These are phyloP conservation scores for Ascochyta rabiei DNA, from an alignment of 2,329 filamentous ascomycete genomes.

Conservation along the genomic window DNA sequence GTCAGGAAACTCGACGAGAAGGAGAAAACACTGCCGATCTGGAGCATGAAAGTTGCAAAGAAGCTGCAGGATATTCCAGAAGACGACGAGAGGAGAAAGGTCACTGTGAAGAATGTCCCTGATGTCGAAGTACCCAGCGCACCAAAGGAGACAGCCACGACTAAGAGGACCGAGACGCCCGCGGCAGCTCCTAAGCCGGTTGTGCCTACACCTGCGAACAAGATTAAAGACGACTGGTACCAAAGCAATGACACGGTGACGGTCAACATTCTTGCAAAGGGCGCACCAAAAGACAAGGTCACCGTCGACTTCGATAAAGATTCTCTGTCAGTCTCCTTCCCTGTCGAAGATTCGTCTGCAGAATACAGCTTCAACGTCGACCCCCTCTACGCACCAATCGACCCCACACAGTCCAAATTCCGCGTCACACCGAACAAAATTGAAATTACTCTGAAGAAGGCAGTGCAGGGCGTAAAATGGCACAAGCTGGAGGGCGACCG, in stretches of 20 bases:
- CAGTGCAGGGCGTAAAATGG: slow-evolving; percentile 71
- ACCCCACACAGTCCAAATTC: slow-evolving; percentile 64
- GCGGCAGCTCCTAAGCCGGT: slow-evolving; percentile 31
- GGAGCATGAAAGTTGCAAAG: slow-evolving; percentile 61
- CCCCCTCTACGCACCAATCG: slow-evolving; percentile 71
- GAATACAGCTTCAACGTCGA: slow-evolving; percentile 68
- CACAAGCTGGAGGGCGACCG: slow-evolving; percentile 57
- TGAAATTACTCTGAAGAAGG: slow-evolving; percentile 76
- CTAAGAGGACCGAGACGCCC: slow-evolving; percentile 4
- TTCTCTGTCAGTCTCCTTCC: slow-evolving; percentile 64
- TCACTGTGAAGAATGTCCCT: slow-evolving; percentile 58
- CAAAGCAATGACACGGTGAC: slow-evolving; percentile 66
- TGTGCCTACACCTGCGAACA: slow-evolving; percentile 56
- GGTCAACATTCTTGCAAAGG: slow-evolving; percentile 70
- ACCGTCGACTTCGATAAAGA: slow-evolving; percentile 58
- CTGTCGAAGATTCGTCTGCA: slow-evolving; percentile 56
- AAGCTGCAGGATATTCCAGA: slow-evolving; percentile 59
- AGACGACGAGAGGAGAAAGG: slow-evolving; percentile 53
- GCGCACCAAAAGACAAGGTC: slow-evolving; percentile 63
- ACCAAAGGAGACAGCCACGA: slow-evolving; percentile 9
- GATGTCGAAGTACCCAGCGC: slow-evolving; percentile 53
- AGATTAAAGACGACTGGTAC: slow-evolving; percentile 73
- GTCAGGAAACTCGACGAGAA: slow-evolving; percentile 61
- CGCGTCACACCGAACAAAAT: slow-evolving; percentile 78
- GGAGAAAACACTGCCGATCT: slow-evolving; percentile 61